Evolutionary conservation across 2,329 filamentous ascomycete species (phyloP).

Genomic region (Aspergillus neotritici): DNA sequence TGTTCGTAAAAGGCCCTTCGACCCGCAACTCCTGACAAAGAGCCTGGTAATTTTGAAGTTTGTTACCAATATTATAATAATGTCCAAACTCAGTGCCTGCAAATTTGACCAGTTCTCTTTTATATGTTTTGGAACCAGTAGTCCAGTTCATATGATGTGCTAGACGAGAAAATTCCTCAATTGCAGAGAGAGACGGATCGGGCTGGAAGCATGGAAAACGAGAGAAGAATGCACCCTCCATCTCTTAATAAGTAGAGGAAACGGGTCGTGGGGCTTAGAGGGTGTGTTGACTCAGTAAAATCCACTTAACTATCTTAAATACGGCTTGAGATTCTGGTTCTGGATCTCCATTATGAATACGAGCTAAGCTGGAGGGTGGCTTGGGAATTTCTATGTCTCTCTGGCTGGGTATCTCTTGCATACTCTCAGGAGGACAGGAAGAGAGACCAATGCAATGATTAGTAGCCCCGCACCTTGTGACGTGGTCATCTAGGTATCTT

Average conservation of each 20-base stretch:
- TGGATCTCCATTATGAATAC: not conserved
- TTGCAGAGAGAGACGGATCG: conserved; percentile 3
- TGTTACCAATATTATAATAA: conserved; percentile 2
- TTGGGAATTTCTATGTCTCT: not conserved
- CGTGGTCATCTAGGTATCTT: too few species aligned
- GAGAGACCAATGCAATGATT: not conserved
- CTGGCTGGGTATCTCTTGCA: not conserved
- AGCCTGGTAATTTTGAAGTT: conserved; percentile 4
- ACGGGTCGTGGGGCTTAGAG: conserved; percentile 1
- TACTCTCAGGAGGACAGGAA: not conserved
- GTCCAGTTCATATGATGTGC: conserved; percentile 5
- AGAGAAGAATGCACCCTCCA: conserved; percentile 5
- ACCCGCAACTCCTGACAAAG: conserved; percentile 4
- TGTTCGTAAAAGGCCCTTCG: conserved; percentile 4
- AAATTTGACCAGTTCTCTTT: conserved; percentile 1
- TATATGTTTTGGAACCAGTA: too few species aligned
- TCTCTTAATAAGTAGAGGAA: too few species aligned
- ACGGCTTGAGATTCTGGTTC: not conserved
- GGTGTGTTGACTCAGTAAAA: not conserved
- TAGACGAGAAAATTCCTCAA: conserved; percentile 5
- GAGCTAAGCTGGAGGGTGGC: not conserved
- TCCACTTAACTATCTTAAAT: conserved; percentile 1
- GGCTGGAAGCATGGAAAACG: conserved; percentile 7
- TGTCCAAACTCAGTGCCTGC: not conserved
- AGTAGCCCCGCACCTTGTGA: too few species aligned